Percentiles rank a stretch among this genome's conserved stretches.
phyloP scores from a whole-genome alignment of 352 stramenopile species.

The Stramenopiles sp. region DNA sequence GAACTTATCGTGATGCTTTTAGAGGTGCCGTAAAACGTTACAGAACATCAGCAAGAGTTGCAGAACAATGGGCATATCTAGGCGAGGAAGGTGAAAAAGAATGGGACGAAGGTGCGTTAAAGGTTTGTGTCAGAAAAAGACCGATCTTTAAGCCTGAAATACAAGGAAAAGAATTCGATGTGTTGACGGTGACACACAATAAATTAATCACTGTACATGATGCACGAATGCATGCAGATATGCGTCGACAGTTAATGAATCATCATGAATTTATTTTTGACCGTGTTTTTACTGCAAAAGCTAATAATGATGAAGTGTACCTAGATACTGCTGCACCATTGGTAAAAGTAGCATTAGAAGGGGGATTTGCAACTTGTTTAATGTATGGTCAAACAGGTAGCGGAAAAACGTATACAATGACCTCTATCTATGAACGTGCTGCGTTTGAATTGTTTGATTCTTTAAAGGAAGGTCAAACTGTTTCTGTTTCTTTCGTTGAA shows the following conservation, averaged over 20 bases:
- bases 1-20: conserved; percentile 25
- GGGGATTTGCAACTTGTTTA: conserved; percentile 45
- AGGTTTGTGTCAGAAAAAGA: no score
- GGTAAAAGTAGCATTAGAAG: conserved; percentile 37
- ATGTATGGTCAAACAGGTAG: conserved; percentile 37
- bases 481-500: conserved; percentile 34
- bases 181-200: conserved; percentile 8
- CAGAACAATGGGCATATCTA: no score
- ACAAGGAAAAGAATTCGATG: no score
- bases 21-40: conserved; percentile 22
- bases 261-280: conserved; percentile 45
- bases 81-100: no score
- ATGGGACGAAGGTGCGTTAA: no score
- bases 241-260: conserved; percentile 59
- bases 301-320: conserved; percentile 49
- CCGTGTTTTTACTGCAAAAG: conserved; percentile 42
- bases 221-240: conserved; percentile 22
- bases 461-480: conserved; percentile 27
- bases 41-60: conserved; percentile 13
- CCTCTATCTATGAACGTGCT: conserved; percentile 30
- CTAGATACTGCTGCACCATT: conserved; percentile 36
- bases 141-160: no score
- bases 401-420: conserved; percentile 58
- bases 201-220: conserved; percentile 15
- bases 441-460: conserved; percentile 18